Conservation (phyloP, 2,329 filamentous ascomycete genomes). For the Triangularia verruculosa region DNA sequence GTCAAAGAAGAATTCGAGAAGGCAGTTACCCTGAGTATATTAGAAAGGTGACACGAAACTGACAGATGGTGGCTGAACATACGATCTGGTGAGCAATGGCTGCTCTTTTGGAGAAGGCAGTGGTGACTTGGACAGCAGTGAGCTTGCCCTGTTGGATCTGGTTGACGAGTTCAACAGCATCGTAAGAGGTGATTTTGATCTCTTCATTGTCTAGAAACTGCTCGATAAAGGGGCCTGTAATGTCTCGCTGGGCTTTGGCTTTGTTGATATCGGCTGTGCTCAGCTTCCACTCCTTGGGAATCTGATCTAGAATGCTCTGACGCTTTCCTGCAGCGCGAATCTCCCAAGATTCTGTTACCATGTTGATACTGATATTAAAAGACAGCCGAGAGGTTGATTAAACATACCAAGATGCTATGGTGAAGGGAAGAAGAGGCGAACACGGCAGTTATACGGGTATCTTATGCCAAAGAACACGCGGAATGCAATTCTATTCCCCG, state of each 20-base stretch:
- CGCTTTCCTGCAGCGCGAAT: no score
- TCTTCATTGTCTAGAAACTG: slow-evolving; percentile 16
- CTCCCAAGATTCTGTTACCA: no score
- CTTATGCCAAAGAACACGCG: no score
- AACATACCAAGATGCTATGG: no score
- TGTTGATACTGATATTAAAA: no score
- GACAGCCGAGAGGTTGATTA: no score
- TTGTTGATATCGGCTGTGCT: slow-evolving; percentile 19
- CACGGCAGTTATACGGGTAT: no score
- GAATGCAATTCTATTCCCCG: no score
- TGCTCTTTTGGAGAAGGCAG: slow-evolving; percentile 54
- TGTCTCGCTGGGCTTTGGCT: slow-evolving; percentile 16
- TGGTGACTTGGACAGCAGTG: slow-evolving; percentile 44
- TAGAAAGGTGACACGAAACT: neutral
- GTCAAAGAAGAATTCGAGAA: slow-evolving; percentile 51
- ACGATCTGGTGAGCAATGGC: slow-evolving; percentile 58
- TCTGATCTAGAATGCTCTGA: no score
- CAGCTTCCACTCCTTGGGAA: no score
- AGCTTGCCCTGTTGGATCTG: slow-evolving; percentile 28
- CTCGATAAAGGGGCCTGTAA: slow-evolving; percentile 23
- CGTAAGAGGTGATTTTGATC: slow-evolving; percentile 12
- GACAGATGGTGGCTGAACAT: slow-evolving; percentile 19
- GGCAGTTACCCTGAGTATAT: slow-evolving; percentile 37
- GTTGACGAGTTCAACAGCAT: slow-evolving; percentile 10
- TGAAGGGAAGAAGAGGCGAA: no score